Base-by-base conservation (phyloP, 192 early-diverging fungal genomes). In the Coemansia sp. region DNA sequence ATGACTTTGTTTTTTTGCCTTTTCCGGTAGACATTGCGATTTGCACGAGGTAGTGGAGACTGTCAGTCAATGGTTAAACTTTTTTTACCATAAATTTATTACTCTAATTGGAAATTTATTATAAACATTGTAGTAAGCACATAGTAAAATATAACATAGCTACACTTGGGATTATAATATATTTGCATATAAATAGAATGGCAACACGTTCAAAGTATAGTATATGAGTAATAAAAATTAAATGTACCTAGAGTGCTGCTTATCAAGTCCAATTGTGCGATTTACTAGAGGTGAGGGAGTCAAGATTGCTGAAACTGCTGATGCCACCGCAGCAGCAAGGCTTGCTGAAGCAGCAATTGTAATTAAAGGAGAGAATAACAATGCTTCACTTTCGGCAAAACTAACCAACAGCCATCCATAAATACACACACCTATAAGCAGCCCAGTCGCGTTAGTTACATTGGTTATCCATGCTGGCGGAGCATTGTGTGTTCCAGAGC, bases 1-100 rank as follows among this genome's bases (percentile, higher is more conserved):
- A 61, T 66, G 19, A 69, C 67, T 50, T 74, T 73, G 57, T 70
- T 68, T n/a, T n/a, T 57, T 75, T 81, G 49, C 53, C 64, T 55
- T 71, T 69, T 9, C 62, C 69, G 9, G 58, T 55, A 0, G 71
- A 62, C 26, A 81, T 56, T 3, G 69, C 71, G 0, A 72, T 68
- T 20, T 55, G 59, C 5, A 62, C 69, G 47, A 81, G 46, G 8
- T 71, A 69, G 31, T 68, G 63, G 20, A 81, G n/a, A n/a, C n/a
- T n/a, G n/a, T n/a, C n/a, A n/a, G n/a, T n/a, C n/a, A n/a, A n/a
- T n/a, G n/a, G n/a, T n/a, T n/a, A n/a, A n/a, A n/a, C n/a, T n/a
- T n/a, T n/a, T n/a, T n/a, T n/a, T n/a, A n/a, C n/a, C n/a, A n/a
- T n/a, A n/a, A n/a, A n/a, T 6, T 31, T 31, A 31, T 31, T 31